phyloP scores from a whole-genome alignment of 2,329 filamentous ascomycete genomes.

The Fusarium papillatum region DNA sequence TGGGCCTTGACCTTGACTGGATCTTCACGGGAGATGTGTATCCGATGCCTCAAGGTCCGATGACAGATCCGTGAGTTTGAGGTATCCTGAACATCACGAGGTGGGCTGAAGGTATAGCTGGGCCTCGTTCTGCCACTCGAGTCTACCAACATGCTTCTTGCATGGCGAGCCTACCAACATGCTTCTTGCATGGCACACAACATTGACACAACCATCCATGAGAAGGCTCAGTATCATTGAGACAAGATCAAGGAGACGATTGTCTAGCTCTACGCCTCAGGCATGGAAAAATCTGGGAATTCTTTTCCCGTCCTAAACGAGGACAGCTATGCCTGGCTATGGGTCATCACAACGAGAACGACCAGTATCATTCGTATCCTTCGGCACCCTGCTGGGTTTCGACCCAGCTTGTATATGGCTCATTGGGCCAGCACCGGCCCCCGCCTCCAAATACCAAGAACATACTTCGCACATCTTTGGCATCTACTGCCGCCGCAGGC shows the following conservation, averaged over 20 bases:
- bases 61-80: neutral
- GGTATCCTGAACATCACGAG: neutral
- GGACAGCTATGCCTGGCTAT: neutral
- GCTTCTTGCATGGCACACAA: neutral
- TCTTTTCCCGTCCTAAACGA: neutral
- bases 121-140: neutral
- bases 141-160: neutral
- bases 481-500: neutral
- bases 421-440: neutral
- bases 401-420: too few species aligned
- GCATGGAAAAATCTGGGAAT: neutral
- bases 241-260: neutral
- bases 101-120: neutral
- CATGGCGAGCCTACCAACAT: too few species aligned
- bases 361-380: neutral
- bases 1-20: slow-evolving; percentile 35
- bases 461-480: neutral
- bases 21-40: slow-evolving; percentile 35
- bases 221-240: neutral
- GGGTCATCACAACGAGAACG: neutral
- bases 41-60: slow-evolving; percentile 3
- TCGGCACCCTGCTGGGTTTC: too few species aligned
- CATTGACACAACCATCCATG: neutral
- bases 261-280: neutral
- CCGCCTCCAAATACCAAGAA: neutral